These are phyloP conservation scores for Anaeramoeba flamelloides DNA, from an alignment of 78 protist genomes.

Conservation along the genomic window DNA sequence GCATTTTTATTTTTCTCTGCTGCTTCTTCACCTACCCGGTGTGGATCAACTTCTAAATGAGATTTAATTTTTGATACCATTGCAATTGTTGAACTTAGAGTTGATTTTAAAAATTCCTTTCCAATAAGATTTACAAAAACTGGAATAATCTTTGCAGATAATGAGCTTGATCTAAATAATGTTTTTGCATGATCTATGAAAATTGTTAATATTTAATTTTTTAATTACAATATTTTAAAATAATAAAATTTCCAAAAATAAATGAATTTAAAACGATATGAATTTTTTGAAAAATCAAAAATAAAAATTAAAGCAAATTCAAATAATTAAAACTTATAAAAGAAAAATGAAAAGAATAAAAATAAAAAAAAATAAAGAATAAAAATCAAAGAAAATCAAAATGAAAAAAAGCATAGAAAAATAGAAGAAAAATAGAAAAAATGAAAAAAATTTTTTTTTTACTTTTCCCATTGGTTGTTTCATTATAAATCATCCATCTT, in stretches of 20 bases:
- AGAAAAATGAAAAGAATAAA: no score
- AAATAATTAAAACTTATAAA: no score
- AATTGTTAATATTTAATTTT: neutral
- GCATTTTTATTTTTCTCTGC: neutral
- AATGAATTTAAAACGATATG: no score
- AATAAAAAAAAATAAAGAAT: no score
- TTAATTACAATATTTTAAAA: neutral
- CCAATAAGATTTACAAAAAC: neutral
- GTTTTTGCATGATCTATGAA: neutral
- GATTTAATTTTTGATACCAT: neutral
- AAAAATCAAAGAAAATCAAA: no score
- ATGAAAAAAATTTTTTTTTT: neutral
- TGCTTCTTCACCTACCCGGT: neutral
- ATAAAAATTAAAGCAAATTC: no score
- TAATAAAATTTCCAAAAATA: neutral
- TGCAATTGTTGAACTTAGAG: neutral
- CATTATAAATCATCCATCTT: neutral
- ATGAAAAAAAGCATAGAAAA: no score
- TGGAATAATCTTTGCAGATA: neutral
- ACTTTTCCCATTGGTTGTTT: neutral
- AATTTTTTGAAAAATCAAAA: no score
- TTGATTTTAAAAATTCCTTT: neutral
- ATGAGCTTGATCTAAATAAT: neutral
- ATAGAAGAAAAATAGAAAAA: no score
- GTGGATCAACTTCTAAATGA: neutral